Conservation (phyloP, 768 basidiomycete genomes). For the Psilocybe tampanensis region DNA sequence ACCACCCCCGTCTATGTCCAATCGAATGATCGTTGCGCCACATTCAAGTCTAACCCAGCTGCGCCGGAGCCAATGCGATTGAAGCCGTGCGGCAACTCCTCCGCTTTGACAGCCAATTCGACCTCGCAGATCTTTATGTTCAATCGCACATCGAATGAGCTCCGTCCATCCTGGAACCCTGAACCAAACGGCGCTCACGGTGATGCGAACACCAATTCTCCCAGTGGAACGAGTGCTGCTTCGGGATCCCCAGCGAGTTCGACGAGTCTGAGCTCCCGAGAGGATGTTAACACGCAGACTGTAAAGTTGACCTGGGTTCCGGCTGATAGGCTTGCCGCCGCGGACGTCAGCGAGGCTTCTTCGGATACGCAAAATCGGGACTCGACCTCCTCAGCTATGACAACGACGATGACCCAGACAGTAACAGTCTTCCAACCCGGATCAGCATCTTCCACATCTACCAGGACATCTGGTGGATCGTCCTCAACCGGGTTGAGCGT, state of each 20-base stretch:
- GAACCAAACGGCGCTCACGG: constrained; percentile 19
- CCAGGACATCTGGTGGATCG: constrained; percentile 11
- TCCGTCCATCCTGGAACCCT: constrained; percentile 57
- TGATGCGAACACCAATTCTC: background rate
- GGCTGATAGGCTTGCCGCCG: constrained; percentile 18
- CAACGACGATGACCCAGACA: constrained; percentile 28
- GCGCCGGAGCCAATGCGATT: constrained; percentile 52
- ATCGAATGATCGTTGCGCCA: constrained; percentile 56
- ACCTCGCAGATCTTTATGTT: constrained; percentile 64
- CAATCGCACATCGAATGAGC: constrained; percentile 43
- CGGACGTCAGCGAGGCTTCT: constrained; percentile 12
- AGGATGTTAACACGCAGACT: constrained; percentile 33
- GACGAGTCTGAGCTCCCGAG: constrained; percentile 22
- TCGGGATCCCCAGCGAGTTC: constrained; percentile 11
- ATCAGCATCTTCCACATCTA: constrained; percentile 7
- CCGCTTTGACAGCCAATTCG: constrained; percentile 1
- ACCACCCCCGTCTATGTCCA: constrained; percentile 30
- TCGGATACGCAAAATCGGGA: background rate
- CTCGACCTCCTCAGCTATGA: constrained; percentile 22
- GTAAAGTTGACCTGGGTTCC: constrained; percentile 60
- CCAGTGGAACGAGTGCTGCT: background rate
- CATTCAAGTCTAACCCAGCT: constrained; percentile 56
- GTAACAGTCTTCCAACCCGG: constrained; percentile 33
- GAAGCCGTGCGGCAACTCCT: constrained; percentile 39
- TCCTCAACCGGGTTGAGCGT: constrained; percentile 23